Base-by-base conservation (phyloP, 352 stramenopile species). In the Pythium pyrilobum region DNA sequence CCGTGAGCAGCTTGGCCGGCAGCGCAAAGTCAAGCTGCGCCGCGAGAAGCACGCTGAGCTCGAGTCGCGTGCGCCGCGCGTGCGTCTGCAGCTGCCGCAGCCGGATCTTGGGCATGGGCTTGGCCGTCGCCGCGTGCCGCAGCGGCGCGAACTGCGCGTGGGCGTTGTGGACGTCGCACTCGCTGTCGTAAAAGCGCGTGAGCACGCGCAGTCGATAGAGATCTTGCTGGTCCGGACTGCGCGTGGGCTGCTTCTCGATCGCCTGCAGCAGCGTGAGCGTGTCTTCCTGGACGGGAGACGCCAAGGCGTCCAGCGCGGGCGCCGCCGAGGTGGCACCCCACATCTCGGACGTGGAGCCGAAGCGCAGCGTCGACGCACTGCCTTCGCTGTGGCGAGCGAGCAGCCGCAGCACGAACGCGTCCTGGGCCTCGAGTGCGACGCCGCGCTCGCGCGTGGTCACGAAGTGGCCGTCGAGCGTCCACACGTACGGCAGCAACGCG, bases 381-480 rank as follows among this genome's bases (percentile, higher is more conserved):
- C 23, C 47, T 28, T 54, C 15, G 10, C 16, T 45, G 32, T 45
- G 47, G 3, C 57, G 36, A 1, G 37, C 39, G 4, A 76, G 52
- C 15, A 81, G 21, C 4, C 41, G 42, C 38, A 62, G 33, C 4
- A 72, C 66, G 51, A 80, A 82, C 3, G 21, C 27, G 25, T 81
- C 72, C 33, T 59, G 72, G 16, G 66, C 43, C 4, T 85, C 72
- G 2, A 77, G 49, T 5, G 76, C 66, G 28, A 66, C 34, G 15
- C 64, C 45, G 11, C 79, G 72, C 38, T 87, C 76, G 20, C 20
- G 7, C 11, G 61, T 55, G 10, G 72, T 62, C 38, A 89, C 59
- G 58, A 69, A 89, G 36, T 87, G 76, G 8, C 74, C 66, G 42
- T 87, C 74, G 2, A 89, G 44, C 4, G 72, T 66, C 79, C 76